These are phyloP conservation scores for Anthoceros angustus DNA, from an alignment of 225 moss, liverwort and hornwort species.

Conservation along the genomic window DNA sequence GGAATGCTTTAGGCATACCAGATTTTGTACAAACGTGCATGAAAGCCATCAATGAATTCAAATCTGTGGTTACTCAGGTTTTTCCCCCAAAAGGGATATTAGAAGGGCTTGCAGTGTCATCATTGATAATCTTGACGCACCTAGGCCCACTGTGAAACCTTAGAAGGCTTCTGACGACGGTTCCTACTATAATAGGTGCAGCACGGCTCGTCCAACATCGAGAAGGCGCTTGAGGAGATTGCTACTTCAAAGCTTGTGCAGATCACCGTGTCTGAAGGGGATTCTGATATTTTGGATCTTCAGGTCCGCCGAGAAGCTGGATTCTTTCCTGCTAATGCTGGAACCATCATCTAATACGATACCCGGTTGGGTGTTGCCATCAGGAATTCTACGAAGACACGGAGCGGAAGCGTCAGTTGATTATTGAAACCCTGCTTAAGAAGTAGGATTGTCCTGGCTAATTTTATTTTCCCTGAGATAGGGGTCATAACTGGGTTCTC, in stretches of 20 bases:
- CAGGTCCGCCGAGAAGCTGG: constrained; percentile 26
- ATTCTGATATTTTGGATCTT: constrained; percentile 57
- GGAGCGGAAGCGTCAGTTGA: constrained; percentile 42
- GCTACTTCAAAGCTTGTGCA: constrained; percentile 44
- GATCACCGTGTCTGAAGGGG: constrained; percentile 23
- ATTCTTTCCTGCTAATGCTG: too few species aligned
- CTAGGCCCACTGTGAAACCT: too few species aligned
- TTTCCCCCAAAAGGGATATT: not conserved
- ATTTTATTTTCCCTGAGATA: not conserved
- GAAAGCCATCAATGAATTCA: constrained; percentile 41
- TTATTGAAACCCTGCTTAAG: constrained; percentile 35
- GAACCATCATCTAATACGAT: too few species aligned
- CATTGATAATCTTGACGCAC: too few species aligned
- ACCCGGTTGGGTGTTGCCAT: too few species aligned
- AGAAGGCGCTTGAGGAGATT: constrained; percentile 55
- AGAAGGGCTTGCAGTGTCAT: too few species aligned
- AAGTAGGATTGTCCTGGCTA: too few species aligned
- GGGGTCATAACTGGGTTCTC: too few species aligned
- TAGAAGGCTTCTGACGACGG: too few species aligned
- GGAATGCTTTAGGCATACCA: constrained; percentile 69
- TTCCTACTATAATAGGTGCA: constrained; percentile 33
- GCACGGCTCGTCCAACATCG: constrained; percentile 55
- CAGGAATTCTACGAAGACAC: constrained; percentile 65
- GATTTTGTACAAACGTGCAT: constrained; percentile 44
- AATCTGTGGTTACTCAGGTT: constrained; percentile 46